Evolutionary conservation across 768 basidiomycete genomes (phyloP).

Genomic region (Tephrocybe sp.): DNA sequence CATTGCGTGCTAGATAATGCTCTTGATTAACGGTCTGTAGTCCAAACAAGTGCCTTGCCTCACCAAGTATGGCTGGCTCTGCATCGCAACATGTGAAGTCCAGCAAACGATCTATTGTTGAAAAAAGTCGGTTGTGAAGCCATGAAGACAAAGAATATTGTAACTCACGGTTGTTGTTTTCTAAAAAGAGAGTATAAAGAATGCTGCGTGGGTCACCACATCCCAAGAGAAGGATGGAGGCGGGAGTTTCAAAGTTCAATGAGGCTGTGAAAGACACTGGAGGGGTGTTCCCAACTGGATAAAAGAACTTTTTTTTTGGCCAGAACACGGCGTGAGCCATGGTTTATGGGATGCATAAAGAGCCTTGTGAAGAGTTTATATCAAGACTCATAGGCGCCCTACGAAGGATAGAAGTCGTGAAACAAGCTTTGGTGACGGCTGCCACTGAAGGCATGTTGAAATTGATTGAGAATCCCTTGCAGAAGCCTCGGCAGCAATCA

Average conservation of each 20-base stretch:
- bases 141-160: background rate
- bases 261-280: slow-evolving; percentile 47
- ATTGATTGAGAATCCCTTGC: too few species aligned
- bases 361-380: background rate
- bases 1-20: slow-evolving; percentile 40
- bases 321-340: slow-evolving; percentile 47
- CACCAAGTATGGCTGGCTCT: slow-evolving; percentile 47
- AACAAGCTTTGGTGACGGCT: background rate
- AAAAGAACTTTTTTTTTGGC: slow-evolving; percentile 47
- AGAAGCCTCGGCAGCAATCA: too few species aligned
- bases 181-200: slow-evolving; percentile 43
- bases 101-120: slow-evolving; percentile 27
- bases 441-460: too few species aligned
- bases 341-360: background rate
- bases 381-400: background rate
- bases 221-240: slow-evolving; percentile 49
- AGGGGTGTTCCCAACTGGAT: slow-evolving; percentile 59
- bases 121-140: background rate
- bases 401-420: background rate
- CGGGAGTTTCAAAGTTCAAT: slow-evolving; percentile 44
- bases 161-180: slow-evolving; percentile 23
- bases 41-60: background rate
- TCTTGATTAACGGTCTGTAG: background rate
- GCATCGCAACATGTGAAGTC: slow-evolving; percentile 53
- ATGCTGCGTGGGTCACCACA: slow-evolving; percentile 59